Conservation (phyloP, 1,139 yeast species). For the Kodamaea anthophila region DNA sequence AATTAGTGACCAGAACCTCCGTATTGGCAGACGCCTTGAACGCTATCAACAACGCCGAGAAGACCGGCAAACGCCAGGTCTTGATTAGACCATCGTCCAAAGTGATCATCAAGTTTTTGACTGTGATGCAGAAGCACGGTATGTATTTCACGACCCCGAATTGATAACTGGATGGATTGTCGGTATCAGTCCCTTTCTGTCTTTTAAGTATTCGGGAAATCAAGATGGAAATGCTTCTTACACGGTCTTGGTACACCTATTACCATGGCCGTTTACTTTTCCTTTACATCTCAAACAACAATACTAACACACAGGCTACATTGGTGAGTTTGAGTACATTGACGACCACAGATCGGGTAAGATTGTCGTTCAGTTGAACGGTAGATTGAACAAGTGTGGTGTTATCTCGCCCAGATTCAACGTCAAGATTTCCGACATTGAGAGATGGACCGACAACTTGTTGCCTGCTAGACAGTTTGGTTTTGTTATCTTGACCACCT, state of each 20-base stretch:
- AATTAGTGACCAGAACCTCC: slow-evolving; percentile 88
- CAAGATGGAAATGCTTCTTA: slow-evolving; percentile 70
- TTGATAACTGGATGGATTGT: slow-evolving; percentile 98
- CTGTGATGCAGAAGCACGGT: slow-evolving; percentile 96
- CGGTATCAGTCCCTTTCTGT: slow-evolving; percentile 91
- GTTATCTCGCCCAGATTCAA: slow-evolving; percentile 98
- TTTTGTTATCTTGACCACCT: slow-evolving; percentile 92
- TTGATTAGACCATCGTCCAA: slow-evolving; percentile 98
- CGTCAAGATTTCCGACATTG: slow-evolving; percentile 88
- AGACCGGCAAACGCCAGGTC: slow-evolving; percentile 99
- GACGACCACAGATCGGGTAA: slow-evolving; percentile 99
- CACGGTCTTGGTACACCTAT: slow-evolving; percentile 48
- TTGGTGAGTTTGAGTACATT: slow-evolving; percentile 97
- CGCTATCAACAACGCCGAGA: slow-evolving; percentile 98
- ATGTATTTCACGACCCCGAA: slow-evolving; percentile 46
- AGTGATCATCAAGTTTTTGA: slow-evolving; percentile 93
- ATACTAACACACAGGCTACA: slow-evolving; percentile 56
- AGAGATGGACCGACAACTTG: slow-evolving; percentile 96
- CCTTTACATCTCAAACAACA: slow-evolving; percentile 47
- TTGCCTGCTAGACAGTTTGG: slow-evolving; percentile 99
- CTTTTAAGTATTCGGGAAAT: slow-evolving; percentile 95
- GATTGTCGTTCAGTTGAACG: slow-evolving; percentile 93
- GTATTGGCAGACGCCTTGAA: slow-evolving; percentile 99
- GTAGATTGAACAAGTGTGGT: slow-evolving; percentile 98
- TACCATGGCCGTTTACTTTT: slow-evolving; percentile 61